Percentiles rank a stretch among this genome's conserved stretches.
Evolutionary conservation across 2,329 filamentous ascomycete species (phyloP).

Genomic region (Apiospora pterosperma): DNA sequence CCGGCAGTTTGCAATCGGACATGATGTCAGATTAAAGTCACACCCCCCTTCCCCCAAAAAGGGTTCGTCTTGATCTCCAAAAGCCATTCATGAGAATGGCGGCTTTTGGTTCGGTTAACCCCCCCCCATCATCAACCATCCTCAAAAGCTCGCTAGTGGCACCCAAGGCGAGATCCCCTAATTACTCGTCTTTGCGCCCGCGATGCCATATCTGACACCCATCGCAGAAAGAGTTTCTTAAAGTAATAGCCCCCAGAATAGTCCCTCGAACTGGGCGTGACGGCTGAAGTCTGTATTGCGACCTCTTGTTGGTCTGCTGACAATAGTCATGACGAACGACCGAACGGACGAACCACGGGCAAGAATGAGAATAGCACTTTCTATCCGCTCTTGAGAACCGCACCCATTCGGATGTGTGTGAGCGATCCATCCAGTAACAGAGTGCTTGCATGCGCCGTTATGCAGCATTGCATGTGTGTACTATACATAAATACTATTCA

Average conservation of each 20-base stretch:
- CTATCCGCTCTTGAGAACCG: neutral
- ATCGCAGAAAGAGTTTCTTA: neutral
- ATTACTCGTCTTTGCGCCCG: neutral
- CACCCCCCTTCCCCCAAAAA: no score
- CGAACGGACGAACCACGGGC: no score
- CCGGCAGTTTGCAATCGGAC: neutral
- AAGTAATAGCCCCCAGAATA: neutral
- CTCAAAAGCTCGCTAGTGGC: neutral
- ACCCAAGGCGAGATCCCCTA: neutral
- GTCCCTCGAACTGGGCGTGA: neutral
- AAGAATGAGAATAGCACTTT: neutral
- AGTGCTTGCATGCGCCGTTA: conserved; percentile 1
- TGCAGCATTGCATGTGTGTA: neutral
- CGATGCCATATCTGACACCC: neutral
- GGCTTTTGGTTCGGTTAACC: neutral
- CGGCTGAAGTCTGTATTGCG: neutral
- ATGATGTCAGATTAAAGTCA: neutral
- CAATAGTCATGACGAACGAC: neutral
- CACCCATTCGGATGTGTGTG: neutral
- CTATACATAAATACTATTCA: no score
- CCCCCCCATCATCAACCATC: neutral
- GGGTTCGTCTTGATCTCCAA: neutral
- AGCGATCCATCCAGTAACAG: neutral
- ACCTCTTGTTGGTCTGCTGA: neutral
- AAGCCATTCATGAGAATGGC: neutral